Conservation (phyloP, 345 rosid species). For the Hibiscus syriacus region DNA sequence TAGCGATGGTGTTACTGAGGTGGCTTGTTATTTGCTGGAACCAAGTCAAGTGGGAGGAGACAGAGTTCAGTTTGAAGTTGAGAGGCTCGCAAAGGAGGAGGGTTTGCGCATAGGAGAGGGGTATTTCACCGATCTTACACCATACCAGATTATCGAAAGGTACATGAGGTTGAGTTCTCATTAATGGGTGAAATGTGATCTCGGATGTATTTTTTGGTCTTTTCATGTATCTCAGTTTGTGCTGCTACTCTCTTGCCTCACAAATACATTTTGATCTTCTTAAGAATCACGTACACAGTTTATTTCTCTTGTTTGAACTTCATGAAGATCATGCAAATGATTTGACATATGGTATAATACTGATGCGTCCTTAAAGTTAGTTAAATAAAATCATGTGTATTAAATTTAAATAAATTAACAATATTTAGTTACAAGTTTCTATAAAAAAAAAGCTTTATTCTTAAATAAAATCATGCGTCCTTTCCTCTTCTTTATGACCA, state of each 20-base stretch:
- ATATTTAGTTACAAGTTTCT: no score
- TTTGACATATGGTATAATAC: no score
- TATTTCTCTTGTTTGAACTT: neutral
- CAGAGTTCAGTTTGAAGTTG: constrained; percentile 63
- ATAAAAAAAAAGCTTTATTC: no score
- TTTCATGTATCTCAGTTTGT: neutral
- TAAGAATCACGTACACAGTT: neutral
- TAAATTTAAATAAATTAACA: no score
- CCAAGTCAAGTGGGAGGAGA: constrained; percentile 69
- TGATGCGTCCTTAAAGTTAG: no score
- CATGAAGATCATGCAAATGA: neutral
- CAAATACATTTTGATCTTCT: neutral
- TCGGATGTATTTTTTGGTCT: neutral
- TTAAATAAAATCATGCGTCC: no score
- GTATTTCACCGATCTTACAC: constrained; percentile 70
- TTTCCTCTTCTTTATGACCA: constrained; percentile 28
- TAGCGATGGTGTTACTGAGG: constrained; percentile 55
- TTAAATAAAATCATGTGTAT: no score
- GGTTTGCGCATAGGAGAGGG: constrained; percentile 65
- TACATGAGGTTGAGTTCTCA: constrained; percentile 32
- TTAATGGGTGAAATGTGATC: constrained; percentile 4
- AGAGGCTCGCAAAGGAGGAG: constrained; percentile 50
- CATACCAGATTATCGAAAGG: constrained; percentile 42
- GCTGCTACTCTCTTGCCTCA: neutral
- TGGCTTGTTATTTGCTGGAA: constrained; percentile 81